A percentile compares a stretch with the other conserved stretches of the same genome.
These are phyloP conservation scores for Notholithocarpus densiflorus DNA, from an alignment of 306 rosid species.

Conservation along the genomic window DNA sequence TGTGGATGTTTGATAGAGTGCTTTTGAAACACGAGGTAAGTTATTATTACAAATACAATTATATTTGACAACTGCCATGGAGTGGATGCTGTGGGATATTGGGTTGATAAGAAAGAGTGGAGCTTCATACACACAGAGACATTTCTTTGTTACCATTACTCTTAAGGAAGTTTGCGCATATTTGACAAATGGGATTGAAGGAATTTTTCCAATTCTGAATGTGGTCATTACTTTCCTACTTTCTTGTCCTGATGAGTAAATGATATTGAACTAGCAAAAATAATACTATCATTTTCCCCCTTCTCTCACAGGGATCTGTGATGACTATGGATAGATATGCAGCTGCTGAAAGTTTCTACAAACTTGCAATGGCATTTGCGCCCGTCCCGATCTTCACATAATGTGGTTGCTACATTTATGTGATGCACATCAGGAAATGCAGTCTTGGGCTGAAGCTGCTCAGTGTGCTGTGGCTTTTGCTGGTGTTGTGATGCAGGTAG, in stretches of 20 bases:
- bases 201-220: background rate
- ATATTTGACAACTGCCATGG: background rate
- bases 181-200: background rate
- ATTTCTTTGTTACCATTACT: background rate
- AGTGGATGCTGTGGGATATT: background rate
- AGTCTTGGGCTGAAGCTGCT: slow-evolving; percentile 99
- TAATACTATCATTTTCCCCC: slow-evolving; percentile 7
- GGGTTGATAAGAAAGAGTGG: background rate
- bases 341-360: slow-evolving; percentile 85
- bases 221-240: background rate
- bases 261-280: background rate
- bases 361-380: slow-evolving; percentile 96
- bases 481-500: slow-evolving; percentile 97
- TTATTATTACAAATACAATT: background rate
- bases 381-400: slow-evolving; percentile 99
- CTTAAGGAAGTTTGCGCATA: background rate
- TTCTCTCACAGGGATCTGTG: slow-evolving; percentile 58
- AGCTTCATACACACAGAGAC: slow-evolving; percentile 4
- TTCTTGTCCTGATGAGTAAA: slow-evolving; percentile 1
- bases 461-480: slow-evolving; percentile 99
- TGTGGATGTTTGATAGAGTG: background rate
- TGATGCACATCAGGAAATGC: slow-evolving; percentile 99
- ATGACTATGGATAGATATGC: slow-evolving; percentile 95
- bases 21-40: background rate
- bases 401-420: slow-evolving; percentile 98